A percentile compares a stretch with the other conserved stretches of the same genome.
Conservation (phyloP, 1,284 basidiomycete species). For the Moniliophthora roreri region DNA sequence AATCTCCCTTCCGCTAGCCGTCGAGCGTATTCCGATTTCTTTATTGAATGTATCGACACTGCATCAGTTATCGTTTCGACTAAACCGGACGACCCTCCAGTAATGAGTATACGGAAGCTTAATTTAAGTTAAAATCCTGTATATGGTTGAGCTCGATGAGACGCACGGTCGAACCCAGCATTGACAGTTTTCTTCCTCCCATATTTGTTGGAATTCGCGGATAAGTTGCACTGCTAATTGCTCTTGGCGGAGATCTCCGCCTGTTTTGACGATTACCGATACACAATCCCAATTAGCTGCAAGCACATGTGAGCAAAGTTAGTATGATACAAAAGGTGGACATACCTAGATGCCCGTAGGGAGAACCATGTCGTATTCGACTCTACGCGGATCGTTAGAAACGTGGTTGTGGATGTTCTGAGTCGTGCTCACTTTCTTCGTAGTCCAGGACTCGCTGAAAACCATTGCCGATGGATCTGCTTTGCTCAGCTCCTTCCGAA, state of each 20-base stretch:
- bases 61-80: constrained; percentile 97
- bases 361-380: constrained; percentile 89
- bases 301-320: constrained; percentile 9
- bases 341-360: constrained; percentile 92
- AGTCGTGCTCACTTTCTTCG: constrained; percentile 74
- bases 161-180: constrained; percentile 94
- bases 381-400: constrained; percentile 42
- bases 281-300: constrained; percentile 82
- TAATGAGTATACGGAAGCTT: constrained; percentile 88
- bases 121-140: neutral
- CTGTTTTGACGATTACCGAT: constrained; percentile 98
- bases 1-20: constrained; percentile 78
- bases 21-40: constrained; percentile 96
- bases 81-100: constrained; percentile 89
- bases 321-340: constrained; percentile 26
- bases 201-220: constrained; percentile 90
- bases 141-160: neutral
- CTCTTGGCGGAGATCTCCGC: constrained; percentile 95
- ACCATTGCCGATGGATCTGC: constrained; percentile 95
- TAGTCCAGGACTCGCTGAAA: constrained; percentile 93
- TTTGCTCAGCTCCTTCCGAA: constrained; percentile 91
- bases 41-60: constrained; percentile 98
- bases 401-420: constrained; percentile 3
- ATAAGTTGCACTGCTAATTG: constrained; percentile 97
- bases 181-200: constrained; percentile 88